Evolutionary conservation across 106 monocot genomes (phyloP).

Genomic region (Dendrobium officinale): DNA sequence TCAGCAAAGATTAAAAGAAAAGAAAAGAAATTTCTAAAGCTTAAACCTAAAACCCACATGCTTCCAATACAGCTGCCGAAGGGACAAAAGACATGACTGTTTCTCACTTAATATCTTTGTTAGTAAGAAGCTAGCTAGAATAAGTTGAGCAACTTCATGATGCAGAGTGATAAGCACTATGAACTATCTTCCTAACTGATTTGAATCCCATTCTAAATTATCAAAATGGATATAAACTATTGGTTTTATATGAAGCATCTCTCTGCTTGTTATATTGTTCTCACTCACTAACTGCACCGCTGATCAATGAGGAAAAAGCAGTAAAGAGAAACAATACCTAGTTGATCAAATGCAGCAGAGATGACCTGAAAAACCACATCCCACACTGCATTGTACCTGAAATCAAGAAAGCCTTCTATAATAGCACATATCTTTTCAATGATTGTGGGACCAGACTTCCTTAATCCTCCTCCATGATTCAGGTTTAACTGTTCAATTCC

Average conservation of each 20-base stretch:
- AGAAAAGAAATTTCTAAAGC: neutral
- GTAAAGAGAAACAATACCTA: conserved; percentile 38
- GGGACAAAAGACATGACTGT: neutral
- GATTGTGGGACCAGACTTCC: conserved; percentile 61
- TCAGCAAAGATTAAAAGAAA: neutral
- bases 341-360: conserved; percentile 60
- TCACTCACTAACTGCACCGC: neutral
- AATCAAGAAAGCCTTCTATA: conserved; percentile 69
- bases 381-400: conserved; percentile 66
- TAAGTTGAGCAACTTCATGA: neutral
- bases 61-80: neutral
- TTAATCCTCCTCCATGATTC: conserved; percentile 19
- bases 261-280: neutral
- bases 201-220: neutral
- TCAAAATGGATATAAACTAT: neutral
- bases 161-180: neutral
- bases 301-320: conserved; percentile 1
- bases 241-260: neutral
- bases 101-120: neutral
- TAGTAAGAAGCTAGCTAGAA: neutral
- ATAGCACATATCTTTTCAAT: conserved; percentile 90
- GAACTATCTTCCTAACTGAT: neutral
- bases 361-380: conserved; percentile 87
- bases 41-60: neutral
- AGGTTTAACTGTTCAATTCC: conserved; percentile 59